Base-by-base conservation (phyloP, 1,139 yeast genomes). In the Debaryomyces sp. region DNA sequence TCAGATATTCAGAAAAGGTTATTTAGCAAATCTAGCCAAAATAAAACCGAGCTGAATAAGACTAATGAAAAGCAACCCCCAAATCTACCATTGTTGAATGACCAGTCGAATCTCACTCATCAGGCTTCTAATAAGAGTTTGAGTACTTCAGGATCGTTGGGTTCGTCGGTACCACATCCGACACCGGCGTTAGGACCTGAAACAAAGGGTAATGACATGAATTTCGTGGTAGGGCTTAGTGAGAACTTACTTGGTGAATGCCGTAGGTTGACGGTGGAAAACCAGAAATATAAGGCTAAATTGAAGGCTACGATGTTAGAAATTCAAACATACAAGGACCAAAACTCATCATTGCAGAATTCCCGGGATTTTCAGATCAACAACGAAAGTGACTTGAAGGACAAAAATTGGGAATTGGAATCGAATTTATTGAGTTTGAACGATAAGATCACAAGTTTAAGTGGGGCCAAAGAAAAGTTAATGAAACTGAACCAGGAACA, bases 161-260 rank as follows among this genome's bases (percentile, higher is more conserved):
- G 50, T 27, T 63, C 64, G 17, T 40, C 59, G 32, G 43, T 63
- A 10, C 59, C 68, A 3, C 63, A 58, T 6, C 62, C 69, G 4
- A 54, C 73, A 1, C 71, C 76, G 5, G 61, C 67, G 4, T 58
- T 74, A 49, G 77, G 77, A 2, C 79, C 78, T 1, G 81, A 77
- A 54, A 62, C 76, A 5, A 73, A 76, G 52, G 81, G 80, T 24
- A 81, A 84, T 57, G 94, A 89, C 55, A 82, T 89, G 71, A 83
- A 85, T 57, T 90, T 90, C 64, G 89, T 89, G 5, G 87, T 91
- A 47, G 95, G 90, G 1, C 71, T 91, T 53, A 87, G 95, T 66
- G 96, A 90, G 60, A 87, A 85, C 47, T 72, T 91, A 51, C 75
- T 91, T 26, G 73, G 80, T 24, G 96, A 91, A 67, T 89, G 96